These are phyloP conservation scores for Oldenlandia corymbosa DNA, from an alignment of 257 asterid genomes.

Conservation along the genomic window DNA sequence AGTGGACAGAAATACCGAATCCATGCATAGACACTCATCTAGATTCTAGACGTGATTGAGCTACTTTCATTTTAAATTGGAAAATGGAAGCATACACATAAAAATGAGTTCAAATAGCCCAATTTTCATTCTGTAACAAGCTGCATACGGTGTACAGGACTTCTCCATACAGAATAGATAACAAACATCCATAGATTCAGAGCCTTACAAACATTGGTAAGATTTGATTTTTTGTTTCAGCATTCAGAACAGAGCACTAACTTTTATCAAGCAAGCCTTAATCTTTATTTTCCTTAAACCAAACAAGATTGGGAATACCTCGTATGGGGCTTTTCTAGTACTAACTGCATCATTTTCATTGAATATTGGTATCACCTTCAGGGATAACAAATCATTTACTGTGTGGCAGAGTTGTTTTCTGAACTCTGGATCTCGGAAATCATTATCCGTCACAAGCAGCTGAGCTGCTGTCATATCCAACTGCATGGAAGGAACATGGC, in stretches of 20 bases:
- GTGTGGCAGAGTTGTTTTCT: constrained; percentile 62
- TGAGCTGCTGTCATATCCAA: constrained; percentile 76
- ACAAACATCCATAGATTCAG: neutral
- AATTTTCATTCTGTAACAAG: neutral
- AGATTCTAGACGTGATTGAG: too few relatives aligned
- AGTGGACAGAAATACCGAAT: neutral
- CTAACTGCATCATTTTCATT: constrained; percentile 83
- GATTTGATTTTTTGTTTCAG: neutral
- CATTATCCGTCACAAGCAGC: constrained; percentile 78
- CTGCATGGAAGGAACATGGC: constrained; percentile 29
- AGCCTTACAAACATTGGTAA: neutral
- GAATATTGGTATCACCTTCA: constrained; percentile 71
- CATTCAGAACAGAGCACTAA: too few relatives aligned
- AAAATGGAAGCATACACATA: neutral
- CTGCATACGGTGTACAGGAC: neutral
- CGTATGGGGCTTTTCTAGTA: constrained; percentile 75
- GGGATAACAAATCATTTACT: constrained; percentile 47
- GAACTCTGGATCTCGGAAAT: constrained; percentile 59
- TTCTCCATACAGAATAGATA: neutral
- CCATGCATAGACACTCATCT: neutral
- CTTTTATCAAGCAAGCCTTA: too few relatives aligned
- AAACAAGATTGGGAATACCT: constrained; percentile 40
- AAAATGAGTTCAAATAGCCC: neutral
- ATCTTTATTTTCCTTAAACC: too few relatives aligned
- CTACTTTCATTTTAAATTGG: neutral